phyloP scores from a whole-genome alignment of 129 eudicot species.

The Ambrosia artemisiifolia region DNA sequence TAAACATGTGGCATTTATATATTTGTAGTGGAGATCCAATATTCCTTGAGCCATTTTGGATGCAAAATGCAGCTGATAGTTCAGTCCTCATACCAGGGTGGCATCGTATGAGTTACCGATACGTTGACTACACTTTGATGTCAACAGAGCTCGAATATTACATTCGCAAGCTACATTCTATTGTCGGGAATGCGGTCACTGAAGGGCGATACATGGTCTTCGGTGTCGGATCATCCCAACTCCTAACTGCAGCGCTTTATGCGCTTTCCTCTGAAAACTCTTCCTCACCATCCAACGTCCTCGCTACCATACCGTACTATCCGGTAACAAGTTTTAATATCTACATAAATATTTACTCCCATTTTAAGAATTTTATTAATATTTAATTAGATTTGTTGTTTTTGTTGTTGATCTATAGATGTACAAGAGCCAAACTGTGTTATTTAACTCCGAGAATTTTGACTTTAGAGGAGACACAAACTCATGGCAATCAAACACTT shows the following conservation, averaged over 20 bases:
- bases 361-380: not conserved
- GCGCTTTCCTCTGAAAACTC: constrained; percentile 42
- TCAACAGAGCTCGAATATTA: not conserved
- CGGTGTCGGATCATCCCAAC: constrained; percentile 62
- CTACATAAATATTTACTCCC: too few relatives aligned
- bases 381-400: not conserved
- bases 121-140: not conserved
- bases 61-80: not conserved
- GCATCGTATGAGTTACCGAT: not conserved
- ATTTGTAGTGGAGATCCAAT: not conserved
- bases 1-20: not conserved
- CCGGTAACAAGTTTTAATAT: constrained; percentile 29
- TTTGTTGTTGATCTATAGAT: not conserved
- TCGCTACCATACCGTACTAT: constrained; percentile 44
- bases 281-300: constrained; percentile 27
- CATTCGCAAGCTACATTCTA: not conserved
- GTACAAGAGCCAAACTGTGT: constrained; percentile 40
- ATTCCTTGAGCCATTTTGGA: not conserved
- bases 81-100: not conserved
- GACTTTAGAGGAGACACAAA: constrained; percentile 49
- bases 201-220: constrained; percentile 45
- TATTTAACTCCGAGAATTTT: constrained; percentile 37
- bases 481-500: constrained; percentile 25
- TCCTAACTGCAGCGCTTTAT: constrained; percentile 55
- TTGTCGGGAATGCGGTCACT: constrained; percentile 47